Conservation (phyloP, 768 basidiomycete species). For the Baorangia bicolor region DNA sequence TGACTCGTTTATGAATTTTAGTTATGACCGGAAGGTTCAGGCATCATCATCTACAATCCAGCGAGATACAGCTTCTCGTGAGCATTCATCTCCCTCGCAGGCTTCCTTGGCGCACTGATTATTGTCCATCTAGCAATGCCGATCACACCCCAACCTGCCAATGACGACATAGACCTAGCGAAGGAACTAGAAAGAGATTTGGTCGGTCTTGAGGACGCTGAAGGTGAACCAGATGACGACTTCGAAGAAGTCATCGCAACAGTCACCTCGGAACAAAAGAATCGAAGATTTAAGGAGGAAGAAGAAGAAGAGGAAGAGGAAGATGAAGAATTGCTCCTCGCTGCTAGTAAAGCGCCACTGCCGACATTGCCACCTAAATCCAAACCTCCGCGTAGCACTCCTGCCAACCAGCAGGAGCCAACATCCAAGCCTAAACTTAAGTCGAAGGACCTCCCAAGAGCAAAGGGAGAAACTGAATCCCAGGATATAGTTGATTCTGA, state of each 20-base stretch:
- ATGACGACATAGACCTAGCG: slow-evolving; percentile 29
- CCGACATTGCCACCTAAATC: slow-evolving; percentile 33
- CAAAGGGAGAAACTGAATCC: slow-evolving; percentile 21
- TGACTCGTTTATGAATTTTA: slow-evolving; percentile 60
- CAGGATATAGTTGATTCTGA: slow-evolving; percentile 28
- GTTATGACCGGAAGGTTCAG: slow-evolving; percentile 47
- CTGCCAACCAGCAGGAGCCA: slow-evolving; percentile 24
- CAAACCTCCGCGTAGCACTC: slow-evolving; percentile 28
- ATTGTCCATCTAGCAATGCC: slow-evolving; percentile 15
- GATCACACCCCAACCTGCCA: slow-evolving; percentile 22
- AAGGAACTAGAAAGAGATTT: slow-evolving; percentile 30
- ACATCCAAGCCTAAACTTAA: slow-evolving; percentile 27
- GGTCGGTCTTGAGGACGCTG: slow-evolving; percentile 34
- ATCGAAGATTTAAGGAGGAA: slow-evolving; percentile 32
- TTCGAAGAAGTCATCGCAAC: slow-evolving; percentile 41
- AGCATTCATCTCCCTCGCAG: slow-evolving; percentile 1
- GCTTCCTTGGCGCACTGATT: background rate
- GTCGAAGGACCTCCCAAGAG: slow-evolving; percentile 22
- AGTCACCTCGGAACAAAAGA: slow-evolving; percentile 24
- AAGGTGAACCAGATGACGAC: slow-evolving; percentile 45
- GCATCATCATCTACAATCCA: slow-evolving; percentile 20
- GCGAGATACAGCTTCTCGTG: slow-evolving; percentile 23
- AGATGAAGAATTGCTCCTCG: slow-evolving; percentile 35
- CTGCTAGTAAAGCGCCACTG: slow-evolving; percentile 14
- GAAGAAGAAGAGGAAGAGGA: slow-evolving; percentile 34